phyloP scores from a whole-genome alignment of 75 land plant species.

The Azolla pinnata region DNA sequence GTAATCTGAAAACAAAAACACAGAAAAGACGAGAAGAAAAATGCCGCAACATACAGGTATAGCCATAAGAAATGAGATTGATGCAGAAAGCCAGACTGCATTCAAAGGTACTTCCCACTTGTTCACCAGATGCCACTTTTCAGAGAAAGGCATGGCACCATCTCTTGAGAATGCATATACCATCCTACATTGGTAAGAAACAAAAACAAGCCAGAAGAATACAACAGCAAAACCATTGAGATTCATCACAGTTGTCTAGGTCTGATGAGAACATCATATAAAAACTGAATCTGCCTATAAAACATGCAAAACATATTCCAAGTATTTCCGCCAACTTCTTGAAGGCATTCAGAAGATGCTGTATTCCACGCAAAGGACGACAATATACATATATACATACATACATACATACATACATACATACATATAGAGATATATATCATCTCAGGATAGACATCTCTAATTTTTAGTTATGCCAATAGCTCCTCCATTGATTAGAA shows the following conservation, averaged over 20 bases:
- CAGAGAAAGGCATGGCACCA: slow-evolving; percentile 86
- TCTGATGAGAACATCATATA: background rate
- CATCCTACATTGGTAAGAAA: slow-evolving; percentile 43
- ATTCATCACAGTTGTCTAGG: background rate
- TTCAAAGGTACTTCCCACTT: slow-evolving; percentile 64
- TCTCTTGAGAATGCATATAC: slow-evolving; percentile 92
- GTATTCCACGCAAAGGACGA: too few species aligned
- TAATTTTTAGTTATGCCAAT: too few species aligned
- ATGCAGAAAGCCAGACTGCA: slow-evolving; percentile 76
- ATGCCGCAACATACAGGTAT: slow-evolving; percentile 39
- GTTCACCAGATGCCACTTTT: slow-evolving; percentile 72
- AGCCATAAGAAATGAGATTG: slow-evolving; percentile 75
- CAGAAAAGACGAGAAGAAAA: background rate
- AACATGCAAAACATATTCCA: too few species aligned
- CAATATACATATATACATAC: too few species aligned
- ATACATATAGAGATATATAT: too few species aligned
- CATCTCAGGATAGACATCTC: too few species aligned
- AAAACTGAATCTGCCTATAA: too few species aligned
- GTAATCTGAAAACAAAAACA: background rate
- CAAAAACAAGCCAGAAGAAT: slow-evolving; percentile 18
- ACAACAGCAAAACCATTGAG: background rate
- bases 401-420: too few species aligned
- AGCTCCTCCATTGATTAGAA: too few species aligned
- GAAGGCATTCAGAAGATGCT: too few species aligned
- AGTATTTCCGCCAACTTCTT: too few species aligned